Conservation (phyloP, 805 yeast species). For the Kazachstania viticola region DNA sequence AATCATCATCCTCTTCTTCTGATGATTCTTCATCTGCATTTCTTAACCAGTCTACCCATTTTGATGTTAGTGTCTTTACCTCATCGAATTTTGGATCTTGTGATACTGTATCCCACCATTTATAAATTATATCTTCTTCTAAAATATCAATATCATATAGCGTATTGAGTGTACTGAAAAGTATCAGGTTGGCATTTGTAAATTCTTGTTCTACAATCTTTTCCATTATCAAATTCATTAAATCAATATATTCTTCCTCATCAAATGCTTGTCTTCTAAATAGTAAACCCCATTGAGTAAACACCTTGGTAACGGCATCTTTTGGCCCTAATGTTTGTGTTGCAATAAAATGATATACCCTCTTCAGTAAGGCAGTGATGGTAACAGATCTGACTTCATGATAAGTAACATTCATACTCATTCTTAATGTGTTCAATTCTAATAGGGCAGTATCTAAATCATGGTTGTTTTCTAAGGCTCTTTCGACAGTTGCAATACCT, state of each 20-base stretch:
- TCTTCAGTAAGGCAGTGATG: constrained; percentile 52
- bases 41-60: constrained; percentile 79
- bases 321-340: constrained; percentile 69
- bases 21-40: constrained; percentile 58
- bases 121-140: constrained; percentile 66
- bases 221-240: constrained; percentile 38
- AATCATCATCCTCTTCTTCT: constrained; percentile 37
- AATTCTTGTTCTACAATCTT: constrained; percentile 15
- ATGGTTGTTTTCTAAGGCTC: constrained; percentile 88
- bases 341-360: constrained; percentile 61
- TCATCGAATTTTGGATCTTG: constrained; percentile 33
- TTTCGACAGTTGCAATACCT: constrained; percentile 85
- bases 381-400: constrained; percentile 87
- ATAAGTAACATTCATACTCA: constrained; percentile 94
- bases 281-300: constrained; percentile 71
- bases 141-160: constrained; percentile 74
- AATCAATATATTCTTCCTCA: constrained; percentile 62
- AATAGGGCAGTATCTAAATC: constrained; percentile 85
- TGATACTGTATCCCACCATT: constrained; percentile 61
- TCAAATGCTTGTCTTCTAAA: constrained; percentile 81
- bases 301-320: constrained; percentile 66
- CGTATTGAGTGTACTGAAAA: constrained; percentile 36
- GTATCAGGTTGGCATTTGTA: constrained; percentile 26
- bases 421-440: constrained; percentile 86
- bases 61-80: constrained; percentile 46